phyloP scores from a whole-genome alignment of 148 eudicot genomes.

The Vaccinium myrtillus region DNA sequence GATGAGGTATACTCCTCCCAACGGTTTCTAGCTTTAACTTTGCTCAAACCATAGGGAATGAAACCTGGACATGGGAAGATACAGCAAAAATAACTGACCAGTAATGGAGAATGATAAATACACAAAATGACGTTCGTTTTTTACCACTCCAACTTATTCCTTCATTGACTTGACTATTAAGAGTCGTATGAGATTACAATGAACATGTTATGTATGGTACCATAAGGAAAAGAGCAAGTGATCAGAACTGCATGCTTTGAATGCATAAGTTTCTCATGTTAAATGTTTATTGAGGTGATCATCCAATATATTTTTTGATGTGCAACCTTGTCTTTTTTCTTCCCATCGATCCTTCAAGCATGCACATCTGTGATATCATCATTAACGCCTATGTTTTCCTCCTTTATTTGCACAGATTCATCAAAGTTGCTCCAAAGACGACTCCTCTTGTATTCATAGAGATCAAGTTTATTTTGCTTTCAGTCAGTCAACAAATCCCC shows the following conservation, averaged over 20 bases:
- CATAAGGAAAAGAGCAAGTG: not conserved
- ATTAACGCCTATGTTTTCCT: conserved; percentile 1
- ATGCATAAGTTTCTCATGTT: not conserved
- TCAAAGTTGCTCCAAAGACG: not conserved
- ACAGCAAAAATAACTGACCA: not conserved
- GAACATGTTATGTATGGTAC: not conserved
- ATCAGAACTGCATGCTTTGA: not conserved
- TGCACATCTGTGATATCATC: not conserved
- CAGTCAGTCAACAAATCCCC: not conserved
- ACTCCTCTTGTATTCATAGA: not conserved
- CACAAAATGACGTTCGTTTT: not conserved
- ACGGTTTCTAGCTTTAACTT: conserved; percentile 56
- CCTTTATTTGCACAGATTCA: not conserved
- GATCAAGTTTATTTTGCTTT: not conserved
- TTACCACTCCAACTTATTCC: not conserved
- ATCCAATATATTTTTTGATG: not conserved
- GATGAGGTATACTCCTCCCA: conserved; percentile 55
- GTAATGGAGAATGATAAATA: not conserved
- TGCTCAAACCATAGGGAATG: conserved; percentile 82
- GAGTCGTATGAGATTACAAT: not conserved
- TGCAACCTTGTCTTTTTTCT: not conserved
- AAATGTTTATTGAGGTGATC: not conserved
- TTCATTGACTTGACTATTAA: not conserved
- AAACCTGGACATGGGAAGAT: conserved; percentile 42
- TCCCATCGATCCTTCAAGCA: not conserved